Evolutionary conservation across 2,329 filamentous ascomycete genomes (phyloP), one percentile per base, ranked within the genome.

Genomic region (Fusarium pseudonygamai): DNA sequence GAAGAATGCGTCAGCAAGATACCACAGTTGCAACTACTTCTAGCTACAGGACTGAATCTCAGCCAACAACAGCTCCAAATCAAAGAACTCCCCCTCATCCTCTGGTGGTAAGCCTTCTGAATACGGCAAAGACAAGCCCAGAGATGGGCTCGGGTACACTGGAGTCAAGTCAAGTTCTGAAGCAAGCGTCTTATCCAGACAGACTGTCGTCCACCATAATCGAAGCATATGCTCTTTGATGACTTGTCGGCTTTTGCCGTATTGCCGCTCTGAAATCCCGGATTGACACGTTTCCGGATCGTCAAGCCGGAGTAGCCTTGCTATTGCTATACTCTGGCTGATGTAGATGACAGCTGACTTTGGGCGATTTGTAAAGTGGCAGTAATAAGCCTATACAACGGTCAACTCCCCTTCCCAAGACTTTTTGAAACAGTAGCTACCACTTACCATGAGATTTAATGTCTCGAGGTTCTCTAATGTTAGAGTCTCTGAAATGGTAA

Each of bases 201-300:
- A 59, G 10, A 59, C 3, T 7, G 26, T 26, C 8, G 60, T 60
- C 60, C 52, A 62, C 60, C 52, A 62, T 7, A 62, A 9, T 5
- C 60, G 40, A 22, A 57, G 22, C n/a, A 40, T 37, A 7, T 62
- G 60, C n/a, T 40, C 60, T 20, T 5, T 40, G 3, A 2, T 4
- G 5, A 42, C 13, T 3, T 1, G 0, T 10, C 6, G 32, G 15
- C 5, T 11, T 12, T 34, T 9, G 0, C 13, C 6, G 6, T 14
- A 34, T 28, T 14, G 20, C n/a, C 9, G 3, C 2, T 7, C 26
- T 1, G 8, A 6, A 3, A 6, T 15, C 2, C 3, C 0, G 1
- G 7, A 3, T 7, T 12, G 2, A 5, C 28, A 26, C 9, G 42
- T 26, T 5, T 32, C 4, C 5, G 11, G 10, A 4, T 32, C 22